A percentile compares a stretch with the other conserved stretches of the same genome.
Evolutionary conservation across 805 yeast species (phyloP).

Genomic region (Clavispora asparagi): DNA sequence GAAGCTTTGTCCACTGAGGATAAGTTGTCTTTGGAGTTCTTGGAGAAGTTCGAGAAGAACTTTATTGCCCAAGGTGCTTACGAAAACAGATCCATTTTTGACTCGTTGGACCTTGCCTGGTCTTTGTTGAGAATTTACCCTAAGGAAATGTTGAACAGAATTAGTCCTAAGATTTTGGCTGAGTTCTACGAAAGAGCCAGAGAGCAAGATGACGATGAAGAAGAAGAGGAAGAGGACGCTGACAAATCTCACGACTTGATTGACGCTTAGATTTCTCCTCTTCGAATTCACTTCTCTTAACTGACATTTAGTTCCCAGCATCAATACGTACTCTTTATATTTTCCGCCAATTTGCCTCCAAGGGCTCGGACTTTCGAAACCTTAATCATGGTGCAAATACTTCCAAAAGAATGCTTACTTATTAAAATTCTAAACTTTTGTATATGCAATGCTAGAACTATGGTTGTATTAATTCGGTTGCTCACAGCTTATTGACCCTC

Average conservation of each 20-base stretch:
- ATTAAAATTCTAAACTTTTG: background rate
- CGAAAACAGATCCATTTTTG: constrained; percentile 91
- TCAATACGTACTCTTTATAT: background rate
- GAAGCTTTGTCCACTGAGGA: constrained; percentile 98
- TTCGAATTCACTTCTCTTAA: background rate
- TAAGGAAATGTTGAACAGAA: constrained; percentile 96
- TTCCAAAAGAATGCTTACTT: background rate
- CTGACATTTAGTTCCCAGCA: background rate
- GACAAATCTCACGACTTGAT: constrained; percentile 39
- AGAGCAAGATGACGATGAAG: constrained; percentile 55
- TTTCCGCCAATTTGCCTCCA: background rate
- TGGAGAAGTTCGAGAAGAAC: constrained; percentile 95
- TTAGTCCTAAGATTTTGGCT: constrained; percentile 91
- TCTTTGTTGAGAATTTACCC: constrained; percentile 96
- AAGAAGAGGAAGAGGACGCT: constrained; percentile 35
- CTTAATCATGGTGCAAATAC: background rate
- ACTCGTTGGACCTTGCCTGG: constrained; percentile 98
- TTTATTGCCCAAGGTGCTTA: constrained; percentile 96
- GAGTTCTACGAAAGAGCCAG: constrained; percentile 93
- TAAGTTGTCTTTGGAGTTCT: constrained; percentile 92
- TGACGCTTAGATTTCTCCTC: constrained; percentile 26
- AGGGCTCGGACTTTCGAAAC: background rate
- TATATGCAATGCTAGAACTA: background rate
- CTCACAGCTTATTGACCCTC: background rate
- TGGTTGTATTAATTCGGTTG: background rate